Evolutionary conservation across 768 basidiomycete genomes (phyloP).

Genomic region (Auricularia cornea): DNA sequence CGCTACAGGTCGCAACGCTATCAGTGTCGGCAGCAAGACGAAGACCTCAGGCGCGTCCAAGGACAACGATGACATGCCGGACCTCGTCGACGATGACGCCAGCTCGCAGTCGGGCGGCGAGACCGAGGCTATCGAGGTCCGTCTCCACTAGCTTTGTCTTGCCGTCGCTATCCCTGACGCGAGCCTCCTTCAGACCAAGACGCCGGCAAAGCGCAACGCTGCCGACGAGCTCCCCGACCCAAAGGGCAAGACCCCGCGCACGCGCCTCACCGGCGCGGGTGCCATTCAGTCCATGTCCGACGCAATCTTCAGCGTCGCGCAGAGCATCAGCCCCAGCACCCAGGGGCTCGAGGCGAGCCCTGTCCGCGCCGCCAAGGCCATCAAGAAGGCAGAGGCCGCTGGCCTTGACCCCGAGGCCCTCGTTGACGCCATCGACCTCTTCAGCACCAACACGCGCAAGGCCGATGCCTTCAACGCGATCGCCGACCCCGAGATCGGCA

Average conservation of each 20-base stretch:
- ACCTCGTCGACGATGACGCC: background rate
- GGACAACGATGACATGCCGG: background rate
- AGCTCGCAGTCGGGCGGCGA: background rate
- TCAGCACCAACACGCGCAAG: background rate
- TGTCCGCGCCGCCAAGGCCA: background rate
- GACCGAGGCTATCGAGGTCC: too few relatives aligned
- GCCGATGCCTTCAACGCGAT: background rate
- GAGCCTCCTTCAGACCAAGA: too few relatives aligned
- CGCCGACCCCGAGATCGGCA: background rate
- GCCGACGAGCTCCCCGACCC: background rate
- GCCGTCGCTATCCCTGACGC: too few relatives aligned
- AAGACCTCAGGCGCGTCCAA: background rate
- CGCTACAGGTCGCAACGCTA: background rate
- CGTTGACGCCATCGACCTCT: background rate
- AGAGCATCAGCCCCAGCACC: background rate
- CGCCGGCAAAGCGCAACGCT: background rate
- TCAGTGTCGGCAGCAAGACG: background rate
- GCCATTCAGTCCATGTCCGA: background rate
- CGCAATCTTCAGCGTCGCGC: background rate
- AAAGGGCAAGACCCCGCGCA: background rate
- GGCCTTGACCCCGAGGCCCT: background rate
- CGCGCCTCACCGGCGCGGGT: background rate
- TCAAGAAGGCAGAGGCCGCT: background rate
- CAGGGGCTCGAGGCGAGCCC: background rate
- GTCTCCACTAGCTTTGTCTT: too few relatives aligned